Evolutionary conservation across 805 yeast species (phyloP), one percentile per base, ranked within the genome.

Genomic region (Wickerhamiella vanderwaltii): DNA sequence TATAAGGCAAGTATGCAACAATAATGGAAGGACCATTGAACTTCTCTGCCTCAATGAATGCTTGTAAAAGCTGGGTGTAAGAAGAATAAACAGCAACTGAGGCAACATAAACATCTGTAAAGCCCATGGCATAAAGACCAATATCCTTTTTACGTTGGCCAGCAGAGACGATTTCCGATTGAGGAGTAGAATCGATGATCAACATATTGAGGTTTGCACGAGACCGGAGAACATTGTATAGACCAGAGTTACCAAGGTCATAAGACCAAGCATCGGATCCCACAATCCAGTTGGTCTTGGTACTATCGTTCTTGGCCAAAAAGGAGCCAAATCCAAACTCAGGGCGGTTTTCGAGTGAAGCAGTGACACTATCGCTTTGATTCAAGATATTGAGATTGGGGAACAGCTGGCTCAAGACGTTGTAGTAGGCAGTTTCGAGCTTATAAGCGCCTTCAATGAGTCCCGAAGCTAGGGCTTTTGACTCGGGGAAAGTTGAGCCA

Each of bases 221-320:
- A 0, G 87, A 76, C 20, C 86, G 63, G 34, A 88, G 65, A 3
- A 85, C 78, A 52, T 79, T 79, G 59, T 88, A 96, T 39, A 88
- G 78, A 58, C 96, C 95, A 5, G 95, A 80, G 47, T 81, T 68
- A 32, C 97, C 97, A 51, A 84, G 66, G 63, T 88, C 97, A 57
- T 79, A 86, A 16, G 95, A 73, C 97, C 97, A 88, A 24, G 91
- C 75, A 59, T 88, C 97, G 15, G 95, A 85, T 24, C 96, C 95
- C 43, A 88, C 67, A 46, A 88, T 67, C 97, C 97, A 88, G 62
- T 60, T 6, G 33, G 30, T 24, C 18, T 19, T 25, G 20, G 18
- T 5, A 47, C 71, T 68, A 50, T 75, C 75, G 51, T 73, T 71
- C 29, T 63, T 63, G 39, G 70, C 72, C 51, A 86, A 61, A 56